Percentiles rank a stretch among this genome's conserved stretches.
phyloP scores from a whole-genome alignment of 2,329 filamentous ascomycete species.

The Lizonia empirigonia region DNA sequence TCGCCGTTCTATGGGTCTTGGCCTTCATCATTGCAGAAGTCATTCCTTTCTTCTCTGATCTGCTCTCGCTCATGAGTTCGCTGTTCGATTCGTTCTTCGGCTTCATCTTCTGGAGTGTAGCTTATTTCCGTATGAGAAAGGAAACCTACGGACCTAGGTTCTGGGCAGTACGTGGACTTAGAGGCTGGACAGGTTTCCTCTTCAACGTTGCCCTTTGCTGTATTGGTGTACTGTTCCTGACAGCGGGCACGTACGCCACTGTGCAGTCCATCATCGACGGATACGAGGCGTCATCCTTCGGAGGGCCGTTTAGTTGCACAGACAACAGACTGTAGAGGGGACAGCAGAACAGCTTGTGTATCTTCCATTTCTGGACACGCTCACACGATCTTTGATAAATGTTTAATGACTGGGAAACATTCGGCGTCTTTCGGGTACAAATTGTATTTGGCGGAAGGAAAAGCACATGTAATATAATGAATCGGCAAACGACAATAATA shows the following conservation, averaged over 20 bases:
- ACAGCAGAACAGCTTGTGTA: not conserved
- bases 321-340: constrained; percentile 64
- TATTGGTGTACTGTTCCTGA: constrained; percentile 80
- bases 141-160: constrained; percentile 64
- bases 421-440: not conserved
- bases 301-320: constrained; percentile 75
- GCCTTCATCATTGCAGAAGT: constrained; percentile 92
- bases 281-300: constrained; percentile 68
- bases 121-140: constrained; percentile 76
- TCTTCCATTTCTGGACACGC: not conserved
- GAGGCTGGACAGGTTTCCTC: constrained; percentile 60
- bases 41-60: constrained; percentile 88
- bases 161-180: constrained; percentile 60
- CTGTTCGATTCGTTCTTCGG: constrained; percentile 93
- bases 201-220: constrained; percentile 76
- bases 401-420: constrained; percentile 1
- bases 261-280: constrained; percentile 76
- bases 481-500: not conserved
- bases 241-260: constrained; percentile 75
- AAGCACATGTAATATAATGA: not conserved
- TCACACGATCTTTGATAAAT: not conserved
- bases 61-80: constrained; percentile 77
- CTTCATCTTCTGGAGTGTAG: constrained; percentile 92
- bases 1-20: constrained; percentile 78
- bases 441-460: not conserved